phyloP scores from a whole-genome alignment of 106 monocot species.

The Apostasia shenzhenica region DNA sequence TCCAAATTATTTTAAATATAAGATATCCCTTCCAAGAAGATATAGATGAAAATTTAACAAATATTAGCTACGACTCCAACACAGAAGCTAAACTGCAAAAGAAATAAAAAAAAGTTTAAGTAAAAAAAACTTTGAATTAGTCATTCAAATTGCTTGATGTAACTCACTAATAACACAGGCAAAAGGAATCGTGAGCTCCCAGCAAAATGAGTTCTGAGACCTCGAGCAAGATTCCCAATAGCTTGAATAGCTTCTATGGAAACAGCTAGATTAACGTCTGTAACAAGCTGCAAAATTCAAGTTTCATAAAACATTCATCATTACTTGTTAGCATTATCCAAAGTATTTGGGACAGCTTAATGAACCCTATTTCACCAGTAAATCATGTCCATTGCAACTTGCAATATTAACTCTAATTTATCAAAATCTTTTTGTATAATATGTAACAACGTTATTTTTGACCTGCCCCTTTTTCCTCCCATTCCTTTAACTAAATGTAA shows the following conservation, averaged over 20 bases:
- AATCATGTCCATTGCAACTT: too few relatives aligned
- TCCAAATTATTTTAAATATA: not conserved
- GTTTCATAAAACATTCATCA: not conserved
- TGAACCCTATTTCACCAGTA: too few relatives aligned
- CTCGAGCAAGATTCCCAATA: slow-evolving; percentile 86
- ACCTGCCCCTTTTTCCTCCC: too few relatives aligned
- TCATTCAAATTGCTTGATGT: not conserved
- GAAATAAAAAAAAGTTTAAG: not conserved
- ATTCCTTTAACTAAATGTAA: too few relatives aligned
- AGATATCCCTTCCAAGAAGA: not conserved
- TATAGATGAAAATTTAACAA: not conserved
- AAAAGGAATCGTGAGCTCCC: slow-evolving; percentile 77
- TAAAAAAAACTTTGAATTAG: not conserved
- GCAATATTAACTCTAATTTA: too few relatives aligned
- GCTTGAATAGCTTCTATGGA: slow-evolving; percentile 93
- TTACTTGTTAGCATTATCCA: too few relatives aligned
- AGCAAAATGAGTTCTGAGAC: slow-evolving; percentile 83
- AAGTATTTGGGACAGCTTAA: too few relatives aligned
- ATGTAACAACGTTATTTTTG: too few relatives aligned
- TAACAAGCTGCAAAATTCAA: slow-evolving; percentile 58
- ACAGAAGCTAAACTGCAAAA: not conserved
- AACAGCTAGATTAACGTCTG: slow-evolving; percentile 96
- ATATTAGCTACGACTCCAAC: not conserved
- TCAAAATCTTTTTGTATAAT: too few relatives aligned
- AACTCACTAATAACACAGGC: slow-evolving; percentile 80